Evolutionary conservation across 2,329 filamentous ascomycete species (phyloP).

Genomic region (Saccharata proteae): DNA sequence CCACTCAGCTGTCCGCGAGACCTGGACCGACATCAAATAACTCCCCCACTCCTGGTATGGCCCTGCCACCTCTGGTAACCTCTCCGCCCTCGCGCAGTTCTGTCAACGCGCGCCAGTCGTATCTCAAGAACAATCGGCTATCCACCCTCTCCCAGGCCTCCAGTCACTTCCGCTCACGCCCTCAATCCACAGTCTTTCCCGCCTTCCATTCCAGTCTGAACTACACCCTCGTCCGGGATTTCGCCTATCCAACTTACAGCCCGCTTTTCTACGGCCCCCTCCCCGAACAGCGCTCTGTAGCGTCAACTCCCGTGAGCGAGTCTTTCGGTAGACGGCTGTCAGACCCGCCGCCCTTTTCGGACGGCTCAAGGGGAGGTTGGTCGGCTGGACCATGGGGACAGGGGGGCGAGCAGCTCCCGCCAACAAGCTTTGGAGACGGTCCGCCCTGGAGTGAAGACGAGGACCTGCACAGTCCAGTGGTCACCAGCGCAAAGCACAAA

Average conservation of each 20-base stretch:
- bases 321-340: conserved; percentile 57
- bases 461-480: conserved; percentile 77
- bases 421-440: conserved; percentile 66
- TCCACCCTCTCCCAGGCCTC: conserved; percentile 74
- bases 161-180: conserved; percentile 53
- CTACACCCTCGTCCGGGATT: conserved; percentile 89
- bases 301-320: conserved; percentile 78
- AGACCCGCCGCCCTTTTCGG: conserved; percentile 65
- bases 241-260: conserved; percentile 74
- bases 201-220: conserved; percentile 73
- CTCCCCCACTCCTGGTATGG: conserved; percentile 27
- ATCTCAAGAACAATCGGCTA: conserved; percentile 60
- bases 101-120: conserved; percentile 55
- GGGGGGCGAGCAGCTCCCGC: conserved; percentile 56
- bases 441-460: conserved; percentile 94
- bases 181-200: conserved; percentile 69
- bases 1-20: conserved; percentile 16
- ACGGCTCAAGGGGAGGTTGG: conserved; percentile 49
- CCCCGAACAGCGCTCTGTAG: conserved; percentile 62
- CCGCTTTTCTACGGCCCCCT: conserved; percentile 92
- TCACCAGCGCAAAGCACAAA: conserved; percentile 72
- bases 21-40: conserved; percentile 17
- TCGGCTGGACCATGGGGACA: conserved; percentile 43
- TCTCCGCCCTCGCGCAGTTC: conserved; percentile 37
- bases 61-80: conserved; percentile 39